Conservation (phyloP, 495 filamentous ascomycete species). For the Penicillium turbatum region DNA sequence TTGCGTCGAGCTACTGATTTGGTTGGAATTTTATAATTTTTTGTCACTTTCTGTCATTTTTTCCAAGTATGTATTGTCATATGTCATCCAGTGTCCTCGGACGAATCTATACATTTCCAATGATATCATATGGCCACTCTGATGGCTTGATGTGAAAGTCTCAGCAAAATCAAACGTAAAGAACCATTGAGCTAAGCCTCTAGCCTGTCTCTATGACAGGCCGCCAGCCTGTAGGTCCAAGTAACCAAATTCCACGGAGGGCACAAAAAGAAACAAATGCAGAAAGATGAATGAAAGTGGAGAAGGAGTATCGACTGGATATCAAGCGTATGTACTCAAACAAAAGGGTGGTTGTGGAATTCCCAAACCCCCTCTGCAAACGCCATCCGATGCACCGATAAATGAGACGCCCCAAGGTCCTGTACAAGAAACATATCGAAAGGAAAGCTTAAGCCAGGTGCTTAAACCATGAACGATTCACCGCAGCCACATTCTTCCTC, state of each 20-base stretch:
- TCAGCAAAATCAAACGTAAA: not conserved
- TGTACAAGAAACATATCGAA: slow-evolving; percentile 15
- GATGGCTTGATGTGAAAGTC: not conserved
- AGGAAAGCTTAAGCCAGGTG: slow-evolving; percentile 55
- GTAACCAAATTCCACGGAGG: not conserved
- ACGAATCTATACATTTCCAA: slow-evolving; percentile 12
- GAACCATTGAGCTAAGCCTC: not conserved
- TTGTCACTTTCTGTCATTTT: not conserved
- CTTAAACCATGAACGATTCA: slow-evolving; percentile 88
- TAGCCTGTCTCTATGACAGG: slow-evolving; percentile 11
- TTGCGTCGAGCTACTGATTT: not conserved
- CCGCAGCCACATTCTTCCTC: slow-evolving; percentile 97
- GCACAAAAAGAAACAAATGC: not conserved
- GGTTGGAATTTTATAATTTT: not conserved
- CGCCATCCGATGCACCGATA: slow-evolving; percentile 43
- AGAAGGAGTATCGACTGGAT: slow-evolving; percentile 30
- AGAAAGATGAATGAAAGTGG: slow-evolving; percentile 9
- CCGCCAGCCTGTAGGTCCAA: not conserved
- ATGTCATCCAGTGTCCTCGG: slow-evolving; percentile 9
- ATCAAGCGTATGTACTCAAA: slow-evolving; percentile 33
- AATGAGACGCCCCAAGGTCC: slow-evolving; percentile 22
- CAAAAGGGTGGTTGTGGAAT: slow-evolving; percentile 16
- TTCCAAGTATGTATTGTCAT: not conserved
- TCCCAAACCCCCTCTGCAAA: slow-evolving; percentile 24
- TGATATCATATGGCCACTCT: slow-evolving; percentile 3